Evolutionary conservation across 2,329 filamentous ascomycete genomes (phyloP).

Genomic region (Conoideocrella luteorostrata): DNA sequence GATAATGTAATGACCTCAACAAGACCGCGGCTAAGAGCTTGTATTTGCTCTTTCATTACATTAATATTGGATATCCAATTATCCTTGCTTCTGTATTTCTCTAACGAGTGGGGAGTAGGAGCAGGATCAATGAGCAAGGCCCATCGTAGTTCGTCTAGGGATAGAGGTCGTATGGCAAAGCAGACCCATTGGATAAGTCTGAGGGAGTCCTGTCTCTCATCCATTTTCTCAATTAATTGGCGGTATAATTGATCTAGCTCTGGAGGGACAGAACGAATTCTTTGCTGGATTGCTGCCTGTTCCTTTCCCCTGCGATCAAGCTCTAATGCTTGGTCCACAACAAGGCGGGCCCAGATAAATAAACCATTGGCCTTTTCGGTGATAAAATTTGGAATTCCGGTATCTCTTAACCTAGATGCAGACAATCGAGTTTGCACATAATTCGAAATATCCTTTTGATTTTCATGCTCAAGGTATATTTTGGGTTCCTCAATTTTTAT

Average conservation of each 20-base stretch:
- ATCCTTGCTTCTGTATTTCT: not conserved
- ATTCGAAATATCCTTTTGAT: not conserved
- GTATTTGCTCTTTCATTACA: not conserved
- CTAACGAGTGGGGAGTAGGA: too few relatives aligned
- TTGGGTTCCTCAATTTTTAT: not conserved
- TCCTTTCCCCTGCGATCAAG: too few relatives aligned
- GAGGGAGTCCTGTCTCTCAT: not conserved
- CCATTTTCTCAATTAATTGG: not conserved
- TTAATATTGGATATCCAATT: not conserved
- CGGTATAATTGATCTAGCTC: not conserved
- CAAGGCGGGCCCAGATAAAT: not conserved
- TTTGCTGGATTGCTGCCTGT: too few relatives aligned
- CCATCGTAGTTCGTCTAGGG: not conserved
- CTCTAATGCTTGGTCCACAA: not conserved
- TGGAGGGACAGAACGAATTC: too few relatives aligned
- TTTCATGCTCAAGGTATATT: not conserved
- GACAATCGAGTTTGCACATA: too few relatives aligned
- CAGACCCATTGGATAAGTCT: not conserved
- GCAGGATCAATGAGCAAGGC: not conserved
- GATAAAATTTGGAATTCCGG: not conserved
- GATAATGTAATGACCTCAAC: not conserved
- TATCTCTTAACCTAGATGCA: too few relatives aligned
- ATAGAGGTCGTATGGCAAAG: not conserved
- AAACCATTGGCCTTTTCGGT: not conserved
- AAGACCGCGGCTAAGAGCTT: not conserved